Evolutionary conservation across 2,329 filamentous ascomycete species (phyloP).

Genomic region (Xylariaceae sp.): DNA sequence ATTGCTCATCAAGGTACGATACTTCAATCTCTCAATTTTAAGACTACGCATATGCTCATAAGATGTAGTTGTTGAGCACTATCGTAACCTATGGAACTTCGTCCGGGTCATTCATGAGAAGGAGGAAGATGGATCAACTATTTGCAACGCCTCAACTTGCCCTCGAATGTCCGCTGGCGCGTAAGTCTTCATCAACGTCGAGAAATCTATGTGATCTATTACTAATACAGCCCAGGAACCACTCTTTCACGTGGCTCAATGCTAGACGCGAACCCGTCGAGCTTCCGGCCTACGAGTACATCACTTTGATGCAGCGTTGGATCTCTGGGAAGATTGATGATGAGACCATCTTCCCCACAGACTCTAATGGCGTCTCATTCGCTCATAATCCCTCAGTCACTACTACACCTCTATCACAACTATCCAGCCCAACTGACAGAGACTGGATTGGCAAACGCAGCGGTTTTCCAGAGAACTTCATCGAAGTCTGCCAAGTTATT

Average conservation of each 20-base stretch:
- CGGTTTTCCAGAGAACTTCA: constrained; percentile 87
- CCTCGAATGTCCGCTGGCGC: constrained; percentile 91
- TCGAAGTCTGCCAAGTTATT: constrained; percentile 86
- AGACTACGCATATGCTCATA: constrained; percentile 15
- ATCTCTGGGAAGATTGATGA: constrained; percentile 95
- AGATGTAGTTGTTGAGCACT: constrained; percentile 79
- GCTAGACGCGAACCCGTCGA: constrained; percentile 82
- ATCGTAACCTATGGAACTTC: constrained; percentile 83
- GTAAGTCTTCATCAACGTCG: constrained; percentile 49
- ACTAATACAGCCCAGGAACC: constrained; percentile 52
- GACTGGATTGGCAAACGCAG: constrained; percentile 89
- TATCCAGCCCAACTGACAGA: constrained; percentile 57
- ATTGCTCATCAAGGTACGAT: constrained; percentile 83
- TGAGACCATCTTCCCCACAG: constrained; percentile 83
- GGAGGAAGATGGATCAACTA: constrained; percentile 69
- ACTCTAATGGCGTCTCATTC: constrained; percentile 66
- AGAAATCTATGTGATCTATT: background rate
- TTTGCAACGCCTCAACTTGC: constrained; percentile 81
- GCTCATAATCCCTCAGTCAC: constrained; percentile 58
- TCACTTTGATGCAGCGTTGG: constrained; percentile 94
- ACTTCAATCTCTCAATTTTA: background rate
- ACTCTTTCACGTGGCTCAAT: constrained; percentile 96
- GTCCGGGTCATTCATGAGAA: constrained; percentile 83
- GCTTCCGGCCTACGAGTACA: constrained; percentile 88
- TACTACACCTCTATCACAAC: constrained; percentile 57